These are phyloP conservation scores for Cryptosporidium felis DNA, from an alignment of 169 alveolate species.

Conservation along the genomic window DNA sequence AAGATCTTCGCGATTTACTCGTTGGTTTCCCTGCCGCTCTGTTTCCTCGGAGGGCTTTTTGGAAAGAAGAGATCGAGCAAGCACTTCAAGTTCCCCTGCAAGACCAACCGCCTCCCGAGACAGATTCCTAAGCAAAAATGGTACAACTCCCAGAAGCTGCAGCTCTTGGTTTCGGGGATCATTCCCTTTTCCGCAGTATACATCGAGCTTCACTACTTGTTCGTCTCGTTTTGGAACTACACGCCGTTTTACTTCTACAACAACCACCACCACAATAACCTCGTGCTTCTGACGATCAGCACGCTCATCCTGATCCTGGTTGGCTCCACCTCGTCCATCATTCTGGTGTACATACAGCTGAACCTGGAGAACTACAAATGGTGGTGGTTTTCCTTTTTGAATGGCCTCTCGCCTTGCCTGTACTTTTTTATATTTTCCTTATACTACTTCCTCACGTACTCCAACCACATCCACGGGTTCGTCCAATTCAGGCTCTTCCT, in stretches of 20 bases:
- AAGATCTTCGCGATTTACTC: slow-evolving; percentile 21
- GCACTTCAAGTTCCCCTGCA: slow-evolving; percentile 51
- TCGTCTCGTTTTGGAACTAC: slow-evolving; percentile 53
- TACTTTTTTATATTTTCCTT: slow-evolving; percentile 47
- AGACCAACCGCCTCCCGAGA: slow-evolving; percentile 63
- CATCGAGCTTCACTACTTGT: slow-evolving; percentile 40
- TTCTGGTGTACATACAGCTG: slow-evolving; percentile 44
- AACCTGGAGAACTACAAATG: slow-evolving; percentile 65
- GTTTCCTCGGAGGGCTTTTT: slow-evolving; percentile 57
- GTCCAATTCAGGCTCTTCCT: slow-evolving; percentile 35
- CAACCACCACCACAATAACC: slow-evolving; percentile 34
- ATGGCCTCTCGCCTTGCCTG: slow-evolving; percentile 61
- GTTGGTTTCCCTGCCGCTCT: slow-evolving; percentile 43
- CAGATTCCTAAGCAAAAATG: slow-evolving; percentile 68
- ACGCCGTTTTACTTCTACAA: slow-evolving; percentile 62
- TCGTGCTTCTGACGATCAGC: slow-evolving; percentile 27
- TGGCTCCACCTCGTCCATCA: slow-evolving; percentile 51
- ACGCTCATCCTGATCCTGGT: slow-evolving; percentile 38
- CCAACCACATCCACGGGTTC: slow-evolving; percentile 50
- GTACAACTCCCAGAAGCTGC: slow-evolving; percentile 57
- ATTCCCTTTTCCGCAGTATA: slow-evolving; percentile 66
- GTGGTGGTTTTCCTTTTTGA: slow-evolving; percentile 68
- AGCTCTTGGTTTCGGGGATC: slow-evolving; percentile 46
- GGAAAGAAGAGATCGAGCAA: slow-evolving; percentile 36
- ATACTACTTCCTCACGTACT: slow-evolving; percentile 30